These are phyloP conservation scores for Scheffersomyces stambukii DNA, from an alignment of 1,139 yeast species.

Conservation along the genomic window DNA sequence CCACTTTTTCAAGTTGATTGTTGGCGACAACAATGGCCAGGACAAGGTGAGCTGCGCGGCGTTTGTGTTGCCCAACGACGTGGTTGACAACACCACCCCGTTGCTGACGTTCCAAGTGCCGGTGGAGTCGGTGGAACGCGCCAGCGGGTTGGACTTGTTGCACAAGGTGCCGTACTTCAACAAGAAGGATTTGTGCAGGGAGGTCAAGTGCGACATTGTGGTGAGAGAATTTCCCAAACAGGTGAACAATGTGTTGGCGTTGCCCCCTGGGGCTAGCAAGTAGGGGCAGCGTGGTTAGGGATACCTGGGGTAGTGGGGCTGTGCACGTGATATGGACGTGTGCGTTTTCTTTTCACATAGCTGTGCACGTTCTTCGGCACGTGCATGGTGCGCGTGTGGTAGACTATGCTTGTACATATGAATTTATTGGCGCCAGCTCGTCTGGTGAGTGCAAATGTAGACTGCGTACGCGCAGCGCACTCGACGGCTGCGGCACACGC, in stretches of 20 bases:
- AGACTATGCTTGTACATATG: too few species aligned
- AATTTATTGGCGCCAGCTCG: too few species aligned
- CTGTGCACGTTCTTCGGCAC: too few species aligned
- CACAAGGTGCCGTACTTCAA: slow-evolving; percentile 59
- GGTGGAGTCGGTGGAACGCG: slow-evolving; percentile 78
- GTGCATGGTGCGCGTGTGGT: too few species aligned
- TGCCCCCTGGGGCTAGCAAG: slow-evolving; percentile 12
- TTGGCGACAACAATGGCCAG: slow-evolving; percentile 60
- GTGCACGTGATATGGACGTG: too few species aligned
- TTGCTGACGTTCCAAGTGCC: slow-evolving; percentile 82
- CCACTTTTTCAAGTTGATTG: slow-evolving; percentile 85
- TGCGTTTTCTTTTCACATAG: too few species aligned
- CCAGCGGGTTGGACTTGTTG: slow-evolving; percentile 80
- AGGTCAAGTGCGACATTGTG: slow-evolving; percentile 71
- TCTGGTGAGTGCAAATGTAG: too few species aligned
- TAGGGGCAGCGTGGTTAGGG: too few species aligned
- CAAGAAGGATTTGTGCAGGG: slow-evolving; percentile 70
- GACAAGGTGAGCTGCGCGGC: slow-evolving; percentile 77
- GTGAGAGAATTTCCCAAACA: slow-evolving; percentile 76
- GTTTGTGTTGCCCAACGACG: slow-evolving; percentile 85
- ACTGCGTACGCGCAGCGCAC: too few species aligned
- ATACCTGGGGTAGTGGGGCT: too few species aligned
- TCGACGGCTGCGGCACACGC: too few species aligned
- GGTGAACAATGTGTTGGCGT: slow-evolving; percentile 23
- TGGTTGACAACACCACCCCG: slow-evolving; percentile 66